Base-by-base conservation (phyloP, 148 eudicot species). In the Hydrangea macrophylla region DNA sequence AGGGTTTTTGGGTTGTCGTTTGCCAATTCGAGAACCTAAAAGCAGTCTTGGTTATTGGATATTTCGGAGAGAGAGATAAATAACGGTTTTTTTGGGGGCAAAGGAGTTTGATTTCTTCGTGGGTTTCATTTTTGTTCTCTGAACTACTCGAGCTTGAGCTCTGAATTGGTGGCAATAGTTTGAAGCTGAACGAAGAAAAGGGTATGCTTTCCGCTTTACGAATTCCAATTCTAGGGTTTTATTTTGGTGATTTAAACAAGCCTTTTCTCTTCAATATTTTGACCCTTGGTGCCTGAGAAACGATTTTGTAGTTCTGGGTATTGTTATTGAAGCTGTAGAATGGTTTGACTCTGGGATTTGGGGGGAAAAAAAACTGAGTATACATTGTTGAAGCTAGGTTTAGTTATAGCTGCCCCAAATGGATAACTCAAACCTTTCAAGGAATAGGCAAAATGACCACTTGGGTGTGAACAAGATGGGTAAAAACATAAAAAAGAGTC, bases 381-480 rank as follows among this genome's bases (percentile, higher is more conserved):
- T 59, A 2, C 2, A 18, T 33, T 33, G 55, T 5, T 33, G 9
- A 12, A 54, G 48, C 32, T 56, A 55, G 62, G 18, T 39, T 7
- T 36, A 39, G 18, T 17, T 56, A 23, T 48, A 17, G 20, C 23
- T 36, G 27, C n/a, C n/a, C n/a, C n/a, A 68, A 61, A 85, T 83
- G 86, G 79, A 82, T 71, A 78, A 77, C 65, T 70, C 85, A 0
- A 73, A 75, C 24, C 44, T 78, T 65, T 73, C 81, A 24, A 78
- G 75, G 66, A 86, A 82, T 74, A 69, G 74, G 62, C 70, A 78
- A 28, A 76, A 74, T 86, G 91, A 86, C 3, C 80, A 78, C 55
- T 60, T 90, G 74, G 93, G 96, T 67, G 93, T 90, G 76, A 90
- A 90, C 79, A 88, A 88, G 72, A 75, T 84, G 42, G 91, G 96